Evolutionary conservation across 768 basidiomycete species (phyloP).

Genomic region (Gymnopilus dilepis): DNA sequence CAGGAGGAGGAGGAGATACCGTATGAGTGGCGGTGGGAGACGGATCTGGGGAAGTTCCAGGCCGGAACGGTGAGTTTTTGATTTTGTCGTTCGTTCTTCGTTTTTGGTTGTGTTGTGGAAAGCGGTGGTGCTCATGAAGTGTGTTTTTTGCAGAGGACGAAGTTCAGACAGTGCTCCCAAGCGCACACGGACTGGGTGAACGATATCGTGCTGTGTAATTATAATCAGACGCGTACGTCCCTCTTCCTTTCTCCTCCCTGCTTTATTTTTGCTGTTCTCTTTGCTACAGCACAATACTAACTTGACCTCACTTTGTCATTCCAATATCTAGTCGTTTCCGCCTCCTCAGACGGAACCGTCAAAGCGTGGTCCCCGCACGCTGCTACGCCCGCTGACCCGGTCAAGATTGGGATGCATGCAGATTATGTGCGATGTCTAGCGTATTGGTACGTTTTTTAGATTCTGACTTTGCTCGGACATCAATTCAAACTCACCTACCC

Average conservation of each 20-base stretch:
- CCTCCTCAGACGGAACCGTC: slow-evolving; percentile 94
- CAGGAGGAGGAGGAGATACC: slow-evolving; percentile 42
- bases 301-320: neutral
- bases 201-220: slow-evolving; percentile 89
- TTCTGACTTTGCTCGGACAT: neutral
- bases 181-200: slow-evolving; percentile 97
- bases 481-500: no score
- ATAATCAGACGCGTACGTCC: slow-evolving; percentile 77
- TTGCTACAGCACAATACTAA: no score
- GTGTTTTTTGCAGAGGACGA: slow-evolving; percentile 25
- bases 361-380: slow-evolving; percentile 93
- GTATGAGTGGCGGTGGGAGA: slow-evolving; percentile 81
- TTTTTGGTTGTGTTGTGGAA: neutral
- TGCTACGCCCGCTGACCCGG: slow-evolving; percentile 59
- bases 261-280: no score
- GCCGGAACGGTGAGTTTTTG: slow-evolving; percentile 51
- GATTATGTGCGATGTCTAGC: slow-evolving; percentile 88
- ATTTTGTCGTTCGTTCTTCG: neutral
- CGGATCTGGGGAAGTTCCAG: slow-evolving; percentile 59
- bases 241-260: neutral
- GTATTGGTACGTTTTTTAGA: slow-evolving; percentile 56
- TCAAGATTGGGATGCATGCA: slow-evolving; percentile 72
- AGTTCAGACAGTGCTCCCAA: slow-evolving; percentile 89
- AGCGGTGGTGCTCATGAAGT: neutral
- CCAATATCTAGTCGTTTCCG: slow-evolving; percentile 71